phyloP scores from a whole-genome alignment of 129 eudicot genomes.

The Daucus carota region DNA sequence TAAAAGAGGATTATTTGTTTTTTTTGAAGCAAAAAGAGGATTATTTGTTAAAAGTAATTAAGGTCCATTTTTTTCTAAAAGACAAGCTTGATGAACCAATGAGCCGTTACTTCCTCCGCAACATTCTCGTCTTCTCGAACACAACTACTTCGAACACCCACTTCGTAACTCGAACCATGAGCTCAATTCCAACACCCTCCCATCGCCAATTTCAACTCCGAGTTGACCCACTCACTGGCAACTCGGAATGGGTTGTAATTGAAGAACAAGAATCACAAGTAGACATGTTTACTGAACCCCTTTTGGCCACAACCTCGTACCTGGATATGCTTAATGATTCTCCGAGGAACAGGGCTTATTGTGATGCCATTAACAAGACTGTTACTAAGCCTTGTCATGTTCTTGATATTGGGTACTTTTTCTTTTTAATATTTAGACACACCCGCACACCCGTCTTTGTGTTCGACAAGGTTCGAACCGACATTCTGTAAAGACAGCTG shows the following conservation, averaged over 20 bases:
- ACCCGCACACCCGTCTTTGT: too few species aligned
- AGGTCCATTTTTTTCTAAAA: too few species aligned
- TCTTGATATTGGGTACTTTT: constrained; percentile 82
- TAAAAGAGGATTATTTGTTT: too few species aligned
- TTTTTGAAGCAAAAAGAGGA: too few species aligned
- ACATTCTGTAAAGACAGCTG: too few species aligned
- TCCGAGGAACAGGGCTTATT: constrained; percentile 53
- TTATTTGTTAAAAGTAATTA: too few species aligned
- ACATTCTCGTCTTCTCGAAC: not conserved
- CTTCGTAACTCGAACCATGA: constrained; percentile 32
- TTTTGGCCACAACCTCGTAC: constrained; percentile 62
- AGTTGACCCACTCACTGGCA: constrained; percentile 71
- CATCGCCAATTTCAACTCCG: constrained; percentile 73
- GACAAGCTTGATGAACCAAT: not conserved
- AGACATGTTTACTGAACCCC: constrained; percentile 22
- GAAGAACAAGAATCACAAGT: constrained; percentile 36
- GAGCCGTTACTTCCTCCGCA: constrained; percentile 2
- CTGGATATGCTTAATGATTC: constrained; percentile 91
- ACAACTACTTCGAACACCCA: constrained; percentile 12
- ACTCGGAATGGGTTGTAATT: constrained; percentile 80
- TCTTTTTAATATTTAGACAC: not conserved
- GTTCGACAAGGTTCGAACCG: too few species aligned
- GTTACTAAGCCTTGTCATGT: constrained; percentile 64
- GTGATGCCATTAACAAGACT: constrained; percentile 61
- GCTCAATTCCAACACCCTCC: constrained; percentile 22